These are phyloP conservation scores for Trichoderma asperelloides DNA, from an alignment of 495 filamentous ascomycete species.

Conservation along the genomic window DNA sequence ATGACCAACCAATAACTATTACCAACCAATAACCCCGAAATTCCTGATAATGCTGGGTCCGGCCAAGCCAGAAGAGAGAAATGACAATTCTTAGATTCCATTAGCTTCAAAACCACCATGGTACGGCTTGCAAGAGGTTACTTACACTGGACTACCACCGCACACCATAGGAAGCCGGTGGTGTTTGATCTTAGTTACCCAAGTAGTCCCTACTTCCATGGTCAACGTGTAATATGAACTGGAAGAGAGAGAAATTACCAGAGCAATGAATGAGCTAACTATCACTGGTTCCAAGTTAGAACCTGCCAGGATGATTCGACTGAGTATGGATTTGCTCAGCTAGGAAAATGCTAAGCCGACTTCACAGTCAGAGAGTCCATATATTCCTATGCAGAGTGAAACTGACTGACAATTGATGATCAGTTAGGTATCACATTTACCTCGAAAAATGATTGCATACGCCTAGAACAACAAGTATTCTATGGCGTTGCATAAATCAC, in stretches of 20 bases:
- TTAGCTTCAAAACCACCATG: too few relatives aligned
- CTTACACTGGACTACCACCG: conserved; percentile 38
- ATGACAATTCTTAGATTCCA: conserved; percentile 24
- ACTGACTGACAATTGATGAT: background rate
- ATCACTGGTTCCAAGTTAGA: conserved; percentile 37
- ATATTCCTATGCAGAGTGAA: background rate
- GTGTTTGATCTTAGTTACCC: conserved; percentile 41
- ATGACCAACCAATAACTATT: conserved; percentile 46
- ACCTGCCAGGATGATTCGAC: conserved; percentile 37
- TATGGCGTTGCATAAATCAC: conserved; percentile 50
- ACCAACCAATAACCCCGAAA: conserved; percentile 39
- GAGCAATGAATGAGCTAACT: background rate
- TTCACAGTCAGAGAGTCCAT: background rate
- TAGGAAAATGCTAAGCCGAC: conserved; percentile 25
- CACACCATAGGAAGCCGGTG: conserved; percentile 48
- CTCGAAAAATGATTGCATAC: conserved; percentile 54
- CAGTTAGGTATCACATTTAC: conserved; percentile 7
- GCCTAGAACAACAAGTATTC: conserved; percentile 67
- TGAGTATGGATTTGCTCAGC: conserved; percentile 31
- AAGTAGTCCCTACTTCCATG: conserved; percentile 37
- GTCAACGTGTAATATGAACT: background rate
- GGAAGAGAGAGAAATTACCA: background rate
- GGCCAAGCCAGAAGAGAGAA: conserved; percentile 57
- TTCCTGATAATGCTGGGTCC: conserved; percentile 48
- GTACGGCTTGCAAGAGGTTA: background rate